A percentile compares a stretch with the other conserved stretches of the same genome.
phyloP scores from a whole-genome alignment of 2,329 filamentous ascomycete species.

The Aspergillus aculeatinus region DNA sequence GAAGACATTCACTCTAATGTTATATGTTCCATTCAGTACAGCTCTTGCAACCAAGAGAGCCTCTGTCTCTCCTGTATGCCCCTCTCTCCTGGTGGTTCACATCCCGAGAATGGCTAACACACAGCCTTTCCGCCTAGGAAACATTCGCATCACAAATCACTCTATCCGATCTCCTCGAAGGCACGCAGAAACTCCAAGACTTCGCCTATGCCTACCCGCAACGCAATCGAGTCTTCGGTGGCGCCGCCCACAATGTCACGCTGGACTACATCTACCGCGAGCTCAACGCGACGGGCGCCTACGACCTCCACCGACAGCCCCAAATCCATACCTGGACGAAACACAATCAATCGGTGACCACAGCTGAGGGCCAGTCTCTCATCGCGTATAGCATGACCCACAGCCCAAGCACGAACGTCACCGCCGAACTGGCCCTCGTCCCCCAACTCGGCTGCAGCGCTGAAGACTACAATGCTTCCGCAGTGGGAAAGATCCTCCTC shows the following conservation, averaged over 20 bases:
- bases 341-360: conserved; percentile 55
- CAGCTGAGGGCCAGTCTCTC: conserved; percentile 55
- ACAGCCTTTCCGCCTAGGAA: conserved; percentile 12
- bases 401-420: conserved; percentile 52
- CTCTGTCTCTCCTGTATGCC: not conserved
- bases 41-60: not conserved
- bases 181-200: conserved; percentile 56
- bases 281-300: conserved; percentile 45
- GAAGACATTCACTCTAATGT: not conserved
- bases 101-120: not conserved
- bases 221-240: conserved; percentile 31
- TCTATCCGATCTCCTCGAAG: conserved; percentile 55
- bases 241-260: conserved; percentile 62
- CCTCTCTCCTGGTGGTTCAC: not conserved
- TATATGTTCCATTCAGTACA: not conserved
- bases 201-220: conserved; percentile 31
- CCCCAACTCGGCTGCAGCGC: conserved; percentile 62
- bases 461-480: conserved; percentile 60
- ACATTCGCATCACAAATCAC: conserved; percentile 45
- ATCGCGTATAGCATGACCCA: conserved; percentile 61
- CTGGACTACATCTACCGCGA: conserved; percentile 62
- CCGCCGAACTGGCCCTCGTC: conserved; percentile 55
- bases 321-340: conserved; percentile 62
- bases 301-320: conserved; percentile 51
- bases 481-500: conserved; percentile 66